Evolutionary conservation across 495 filamentous ascomycete species (phyloP).

Genomic region (Annulohypoxylon bovei): DNA sequence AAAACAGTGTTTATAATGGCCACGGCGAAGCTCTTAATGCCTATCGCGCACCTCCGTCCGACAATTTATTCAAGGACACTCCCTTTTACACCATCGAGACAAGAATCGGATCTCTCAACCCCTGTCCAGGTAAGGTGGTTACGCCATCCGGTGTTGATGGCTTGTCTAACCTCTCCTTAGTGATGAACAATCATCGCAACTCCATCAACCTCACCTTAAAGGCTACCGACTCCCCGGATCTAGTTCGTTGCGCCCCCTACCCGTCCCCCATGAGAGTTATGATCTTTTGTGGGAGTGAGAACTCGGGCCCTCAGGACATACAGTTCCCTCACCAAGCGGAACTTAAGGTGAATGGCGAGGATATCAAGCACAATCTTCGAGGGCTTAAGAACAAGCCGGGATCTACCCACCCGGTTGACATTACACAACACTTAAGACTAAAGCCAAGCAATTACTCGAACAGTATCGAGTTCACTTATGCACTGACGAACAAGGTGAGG

Average conservation of each 20-base stretch:
- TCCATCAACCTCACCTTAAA: slow-evolving; percentile 63
- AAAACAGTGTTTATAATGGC: slow-evolving; percentile 22
- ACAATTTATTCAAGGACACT: slow-evolving; percentile 73
- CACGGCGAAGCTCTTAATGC: neutral
- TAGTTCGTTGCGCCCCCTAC: slow-evolving; percentile 63
- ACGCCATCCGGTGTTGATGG: slow-evolving; percentile 20
- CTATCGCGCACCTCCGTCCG: slow-evolving; percentile 41
- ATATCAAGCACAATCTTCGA: slow-evolving; percentile 87
- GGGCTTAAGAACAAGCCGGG: slow-evolving; percentile 96
- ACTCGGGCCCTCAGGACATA: slow-evolving; percentile 74
- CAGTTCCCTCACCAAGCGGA: slow-evolving; percentile 92
- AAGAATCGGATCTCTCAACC: slow-evolving; percentile 67
- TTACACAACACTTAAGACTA: slow-evolving; percentile 79
- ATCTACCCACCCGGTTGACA: slow-evolving; percentile 90
- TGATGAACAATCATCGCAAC: slow-evolving; percentile 69
- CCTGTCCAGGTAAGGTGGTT: slow-evolving; percentile 71
- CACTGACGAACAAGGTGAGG: slow-evolving; percentile 82
- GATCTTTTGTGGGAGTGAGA: slow-evolving; percentile 77
- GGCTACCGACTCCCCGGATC: slow-evolving; percentile 57
- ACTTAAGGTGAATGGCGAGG: slow-evolving; percentile 86
- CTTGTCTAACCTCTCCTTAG: slow-evolving; percentile 48
- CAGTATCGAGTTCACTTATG: slow-evolving; percentile 85
- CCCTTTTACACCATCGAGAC: slow-evolving; percentile 76
- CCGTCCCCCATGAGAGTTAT: slow-evolving; percentile 69
- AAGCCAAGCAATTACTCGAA: slow-evolving; percentile 74